Evolutionary conservation across 768 basidiomycete species (phyloP).

Genomic region (Tulasnella calospora): DNA sequence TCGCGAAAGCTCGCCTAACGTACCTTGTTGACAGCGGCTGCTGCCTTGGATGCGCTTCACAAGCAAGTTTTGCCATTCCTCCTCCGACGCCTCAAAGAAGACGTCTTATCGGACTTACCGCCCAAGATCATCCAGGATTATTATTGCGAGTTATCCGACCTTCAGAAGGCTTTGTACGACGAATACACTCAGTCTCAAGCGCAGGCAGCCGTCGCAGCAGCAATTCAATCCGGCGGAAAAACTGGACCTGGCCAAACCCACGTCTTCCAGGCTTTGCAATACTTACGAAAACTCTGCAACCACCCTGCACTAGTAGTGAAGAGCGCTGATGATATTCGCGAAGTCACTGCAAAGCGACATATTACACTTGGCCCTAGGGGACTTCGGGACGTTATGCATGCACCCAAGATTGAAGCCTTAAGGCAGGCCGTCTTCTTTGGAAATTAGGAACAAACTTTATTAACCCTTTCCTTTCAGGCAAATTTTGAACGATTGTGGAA

Average conservation of each 20-base stretch:
- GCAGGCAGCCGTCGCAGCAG: slow-evolving; percentile 52
- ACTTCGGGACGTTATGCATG: slow-evolving; percentile 72
- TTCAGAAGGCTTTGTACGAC: slow-evolving; percentile 93
- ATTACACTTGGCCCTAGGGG: slow-evolving; percentile 22
- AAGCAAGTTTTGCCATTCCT: slow-evolving; percentile 99
- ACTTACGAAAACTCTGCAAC: slow-evolving; percentile 95
- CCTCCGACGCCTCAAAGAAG: slow-evolving; percentile 92
- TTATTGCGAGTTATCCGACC: slow-evolving; percentile 91
- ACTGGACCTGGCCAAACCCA: slow-evolving; percentile 58
- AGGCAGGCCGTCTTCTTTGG: slow-evolving; percentile 45
- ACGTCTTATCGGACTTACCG: slow-evolving; percentile 90
- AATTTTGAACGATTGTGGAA: slow-evolving; percentile 90
- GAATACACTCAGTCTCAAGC: slow-evolving; percentile 83
- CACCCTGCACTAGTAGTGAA: slow-evolving; percentile 91
- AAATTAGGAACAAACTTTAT: slow-evolving; percentile 20
- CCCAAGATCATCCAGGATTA: slow-evolving; percentile 99
- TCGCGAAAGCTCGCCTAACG: slow-evolving; percentile 12
- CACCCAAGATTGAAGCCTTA: slow-evolving; percentile 88
- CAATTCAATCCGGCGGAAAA: slow-evolving; percentile 46
- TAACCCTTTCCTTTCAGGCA: slow-evolving; percentile 51
- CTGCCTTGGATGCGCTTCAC: slow-evolving; percentile 92
- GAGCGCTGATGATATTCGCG: slow-evolving; percentile 56
- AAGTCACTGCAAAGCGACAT: slow-evolving; percentile 45
- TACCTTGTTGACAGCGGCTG: slow-evolving; percentile 55
- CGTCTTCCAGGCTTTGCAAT: slow-evolving; percentile 95